Conservation (phyloP, 805 yeast species). For the Torulaspora delbrueckii region DNA sequence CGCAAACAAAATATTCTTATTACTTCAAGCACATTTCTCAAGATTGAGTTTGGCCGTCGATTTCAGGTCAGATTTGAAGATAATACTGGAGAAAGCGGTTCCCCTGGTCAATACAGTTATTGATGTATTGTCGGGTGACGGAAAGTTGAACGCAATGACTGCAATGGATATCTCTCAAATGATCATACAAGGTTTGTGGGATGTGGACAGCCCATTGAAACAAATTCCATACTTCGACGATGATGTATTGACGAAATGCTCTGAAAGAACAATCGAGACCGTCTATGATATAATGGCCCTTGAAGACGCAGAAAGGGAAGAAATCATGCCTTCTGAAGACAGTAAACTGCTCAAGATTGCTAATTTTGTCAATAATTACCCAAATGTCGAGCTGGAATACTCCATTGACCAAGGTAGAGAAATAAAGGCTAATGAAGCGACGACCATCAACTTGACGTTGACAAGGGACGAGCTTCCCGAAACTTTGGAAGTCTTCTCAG, state of each 20-base stretch:
- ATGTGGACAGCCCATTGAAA: conserved; percentile 65
- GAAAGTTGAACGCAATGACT: conserved; percentile 66
- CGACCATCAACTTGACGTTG: conserved; percentile 44
- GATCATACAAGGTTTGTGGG: conserved; percentile 85
- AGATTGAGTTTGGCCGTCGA: conserved; percentile 60
- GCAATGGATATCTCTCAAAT: conserved; percentile 88
- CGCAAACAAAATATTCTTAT: conserved; percentile 61
- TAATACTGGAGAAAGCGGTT: conserved; percentile 47
- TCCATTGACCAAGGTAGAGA: conserved; percentile 40
- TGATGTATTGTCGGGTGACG: conserved; percentile 76
- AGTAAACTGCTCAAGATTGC: conserved; percentile 63
- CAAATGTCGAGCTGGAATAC: conserved; percentile 70
- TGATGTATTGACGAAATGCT: conserved; percentile 49
- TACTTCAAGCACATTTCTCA: conserved; percentile 78
- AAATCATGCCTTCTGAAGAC: conserved; percentile 52
- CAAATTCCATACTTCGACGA: conserved; percentile 70
- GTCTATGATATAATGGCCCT: conserved; percentile 72
- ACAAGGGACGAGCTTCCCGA: conserved; percentile 76
- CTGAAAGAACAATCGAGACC: conserved; percentile 52
- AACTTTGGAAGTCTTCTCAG: conserved; percentile 54
- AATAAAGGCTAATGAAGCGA: conserved; percentile 46
- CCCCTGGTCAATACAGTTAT: conserved; percentile 59
- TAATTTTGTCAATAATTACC: conserved; percentile 82
- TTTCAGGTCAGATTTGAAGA: conserved; percentile 50
- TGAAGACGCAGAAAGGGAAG: conserved; percentile 69